Evolutionary conservation across 768 basidiomycete species (phyloP).

Genomic region (Termitomyces sp.): DNA sequence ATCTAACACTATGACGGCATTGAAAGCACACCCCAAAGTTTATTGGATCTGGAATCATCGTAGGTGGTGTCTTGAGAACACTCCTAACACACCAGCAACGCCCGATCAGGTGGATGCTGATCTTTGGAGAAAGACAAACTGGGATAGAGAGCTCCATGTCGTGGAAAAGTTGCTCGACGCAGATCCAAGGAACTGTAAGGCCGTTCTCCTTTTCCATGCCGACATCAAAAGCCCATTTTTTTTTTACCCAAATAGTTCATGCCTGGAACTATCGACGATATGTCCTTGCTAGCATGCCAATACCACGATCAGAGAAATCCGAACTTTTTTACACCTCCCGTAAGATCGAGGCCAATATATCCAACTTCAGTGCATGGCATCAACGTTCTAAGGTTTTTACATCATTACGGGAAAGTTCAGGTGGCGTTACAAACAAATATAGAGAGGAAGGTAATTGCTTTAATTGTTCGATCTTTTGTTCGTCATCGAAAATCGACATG

Average conservation of each 20-base stretch:
- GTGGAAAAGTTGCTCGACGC: slow-evolving; percentile 90
- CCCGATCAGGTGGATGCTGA: slow-evolving; percentile 36
- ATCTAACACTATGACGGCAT: slow-evolving; percentile 69
- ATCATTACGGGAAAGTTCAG: slow-evolving; percentile 56
- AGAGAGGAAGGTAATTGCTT: slow-evolving; percentile 57
- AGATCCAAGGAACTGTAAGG: slow-evolving; percentile 90
- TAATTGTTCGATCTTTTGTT: background rate
- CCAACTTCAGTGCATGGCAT: slow-evolving; percentile 99
- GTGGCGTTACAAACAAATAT: slow-evolving; percentile 44
- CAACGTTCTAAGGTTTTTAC: slow-evolving; percentile 81
- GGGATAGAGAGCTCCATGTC: slow-evolving; percentile 81
- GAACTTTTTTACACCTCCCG: slow-evolving; percentile 83
- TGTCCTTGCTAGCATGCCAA: slow-evolving; percentile 66
- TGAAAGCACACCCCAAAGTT: slow-evolving; percentile 87
- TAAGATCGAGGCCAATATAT: slow-evolving; percentile 93
- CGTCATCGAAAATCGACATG: background rate
- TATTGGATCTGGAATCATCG: slow-evolving; percentile 99
- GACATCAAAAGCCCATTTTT: background rate
- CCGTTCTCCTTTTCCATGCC: background rate
- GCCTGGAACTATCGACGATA: slow-evolving; percentile 95
- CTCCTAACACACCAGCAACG: slow-evolving; percentile 65
- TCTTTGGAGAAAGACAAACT: slow-evolving; percentile 75
- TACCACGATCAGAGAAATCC: slow-evolving; percentile 44
- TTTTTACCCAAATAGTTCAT: slow-evolving; percentile 51
- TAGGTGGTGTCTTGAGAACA: slow-evolving; percentile 86